A percentile compares a stretch with the other conserved stretches of the same genome.
These are phyloP conservation scores for Wickerhamiella sorbophila DNA, from an alignment of 805 yeast species.

Conservation along the genomic window DNA sequence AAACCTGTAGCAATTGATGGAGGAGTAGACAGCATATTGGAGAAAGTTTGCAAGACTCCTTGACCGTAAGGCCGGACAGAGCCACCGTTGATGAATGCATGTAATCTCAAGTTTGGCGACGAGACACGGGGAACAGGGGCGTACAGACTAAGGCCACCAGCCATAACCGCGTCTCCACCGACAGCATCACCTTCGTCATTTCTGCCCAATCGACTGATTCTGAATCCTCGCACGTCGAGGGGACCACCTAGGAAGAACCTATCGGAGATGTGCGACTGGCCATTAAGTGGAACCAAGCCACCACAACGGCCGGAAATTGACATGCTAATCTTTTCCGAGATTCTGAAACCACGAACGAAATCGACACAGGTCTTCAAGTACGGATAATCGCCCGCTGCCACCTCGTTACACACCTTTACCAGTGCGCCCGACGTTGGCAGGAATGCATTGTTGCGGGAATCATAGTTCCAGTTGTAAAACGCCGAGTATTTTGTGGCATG, in stretches of 20 bases:
- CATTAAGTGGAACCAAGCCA: slow-evolving; percentile 15
- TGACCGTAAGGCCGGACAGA: slow-evolving; percentile 27
- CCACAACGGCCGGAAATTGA: slow-evolving; percentile 14
- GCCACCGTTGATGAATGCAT: slow-evolving; percentile 54
- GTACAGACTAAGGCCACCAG: slow-evolving; percentile 45
- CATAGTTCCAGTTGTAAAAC: slow-evolving; percentile 30
- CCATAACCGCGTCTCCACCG: slow-evolving; percentile 54
- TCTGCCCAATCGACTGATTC: slow-evolving; percentile 52
- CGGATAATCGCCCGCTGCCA: slow-evolving; percentile 28
- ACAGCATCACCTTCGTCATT: slow-evolving; percentile 38
- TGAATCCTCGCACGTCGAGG: slow-evolving; percentile 56
- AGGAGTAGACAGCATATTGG: slow-evolving; percentile 28
- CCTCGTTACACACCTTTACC: slow-evolving; percentile 32
- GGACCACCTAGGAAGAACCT: slow-evolving; percentile 76
- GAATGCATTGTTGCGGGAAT: slow-evolving; percentile 31
- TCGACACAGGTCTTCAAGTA: slow-evolving; percentile 27
- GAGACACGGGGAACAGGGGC: slow-evolving; percentile 43
- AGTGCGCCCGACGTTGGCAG: slow-evolving; percentile 36
- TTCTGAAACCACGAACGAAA: slow-evolving; percentile 23
- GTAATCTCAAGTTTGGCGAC: slow-evolving; percentile 42
- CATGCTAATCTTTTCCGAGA: slow-evolving; percentile 6
- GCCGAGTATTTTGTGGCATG: slow-evolving; percentile 45
- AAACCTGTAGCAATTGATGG: slow-evolving; percentile 42
- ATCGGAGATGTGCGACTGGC: slow-evolving; percentile 49
- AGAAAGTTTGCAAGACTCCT: slow-evolving; percentile 13